Percentiles rank a stretch among this genome's conserved stretches.
Conservation (phyloP, 2,329 filamentous ascomycete species). For the Beauveria australis region DNA sequence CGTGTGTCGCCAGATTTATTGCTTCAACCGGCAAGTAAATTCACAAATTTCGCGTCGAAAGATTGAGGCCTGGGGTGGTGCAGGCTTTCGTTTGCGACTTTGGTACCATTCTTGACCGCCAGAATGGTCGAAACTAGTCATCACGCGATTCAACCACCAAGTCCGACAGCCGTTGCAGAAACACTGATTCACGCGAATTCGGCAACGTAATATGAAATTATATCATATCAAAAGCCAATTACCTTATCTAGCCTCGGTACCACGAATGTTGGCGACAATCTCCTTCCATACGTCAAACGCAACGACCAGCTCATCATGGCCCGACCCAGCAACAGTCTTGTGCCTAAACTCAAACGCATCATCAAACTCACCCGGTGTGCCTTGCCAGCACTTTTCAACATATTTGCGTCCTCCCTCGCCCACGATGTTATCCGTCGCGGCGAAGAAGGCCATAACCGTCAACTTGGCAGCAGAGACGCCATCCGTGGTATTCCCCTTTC, state of each 20-base stretch:
- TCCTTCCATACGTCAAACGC: constrained; percentile 5
- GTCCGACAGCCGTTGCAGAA: background rate
- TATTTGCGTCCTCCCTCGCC: constrained; percentile 7
- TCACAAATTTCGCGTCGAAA: too few relatives aligned
- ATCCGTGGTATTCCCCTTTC: background rate
- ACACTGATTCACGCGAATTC: background rate
- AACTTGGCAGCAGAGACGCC: background rate
- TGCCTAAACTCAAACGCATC: background rate
- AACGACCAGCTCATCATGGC: constrained; percentile 4
- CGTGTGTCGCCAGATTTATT: background rate
- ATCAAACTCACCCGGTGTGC: constrained; percentile 1
- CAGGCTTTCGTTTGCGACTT: too few relatives aligned
- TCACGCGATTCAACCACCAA: background rate
- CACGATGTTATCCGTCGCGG: constrained; percentile 4
- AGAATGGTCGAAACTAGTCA: background rate
- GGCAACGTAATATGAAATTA: background rate
- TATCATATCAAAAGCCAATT: background rate
- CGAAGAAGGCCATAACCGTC: constrained; percentile 4
- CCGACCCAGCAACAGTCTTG: constrained; percentile 1
- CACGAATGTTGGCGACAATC: background rate
- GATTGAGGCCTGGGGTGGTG: background rate
- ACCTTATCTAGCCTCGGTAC: background rate
- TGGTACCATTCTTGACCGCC: background rate
- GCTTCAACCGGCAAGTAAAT: background rate
- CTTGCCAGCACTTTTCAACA: constrained; percentile 6